A percentile compares a stretch with the other conserved stretches of the same genome.
Conservation (phyloP, 805 yeast genomes). For the Cyberlindnera maritima region DNA sequence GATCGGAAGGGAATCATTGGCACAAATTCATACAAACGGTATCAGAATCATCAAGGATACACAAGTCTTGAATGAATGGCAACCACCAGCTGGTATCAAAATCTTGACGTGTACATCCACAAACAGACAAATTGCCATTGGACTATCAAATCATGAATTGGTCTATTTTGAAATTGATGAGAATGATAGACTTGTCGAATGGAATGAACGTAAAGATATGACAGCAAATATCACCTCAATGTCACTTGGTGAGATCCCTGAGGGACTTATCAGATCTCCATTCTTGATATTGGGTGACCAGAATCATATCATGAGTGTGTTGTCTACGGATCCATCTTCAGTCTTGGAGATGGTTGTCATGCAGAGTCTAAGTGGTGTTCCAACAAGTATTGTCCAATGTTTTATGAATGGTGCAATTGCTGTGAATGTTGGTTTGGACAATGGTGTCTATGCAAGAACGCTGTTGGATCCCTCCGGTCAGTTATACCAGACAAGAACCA, state of each 20-base stretch:
- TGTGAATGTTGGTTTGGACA: conserved; percentile 78
- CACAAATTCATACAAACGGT: conserved; percentile 74
- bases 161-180: conserved; percentile 80
- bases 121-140: conserved; percentile 64
- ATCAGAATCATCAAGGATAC: conserved; percentile 51
- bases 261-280: conserved; percentile 46
- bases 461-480: conserved; percentile 62
- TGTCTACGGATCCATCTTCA: conserved; percentile 57
- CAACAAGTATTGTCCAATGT: conserved; percentile 37
- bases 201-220: conserved; percentile 57
- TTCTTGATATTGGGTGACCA: conserved; percentile 69
- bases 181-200: conserved; percentile 67
- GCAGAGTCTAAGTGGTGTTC: conserved; percentile 59
- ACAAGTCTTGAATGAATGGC: conserved; percentile 55
- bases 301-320: conserved; percentile 65
- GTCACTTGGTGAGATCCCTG: conserved; percentile 46
- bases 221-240: conserved; percentile 46
- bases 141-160: conserved; percentile 68
- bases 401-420: conserved; percentile 26
- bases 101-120: conserved; percentile 62
- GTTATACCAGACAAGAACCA: conserved; percentile 58
- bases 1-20: conserved; percentile 58
- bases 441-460: conserved; percentile 75
- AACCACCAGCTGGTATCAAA: conserved; percentile 73
- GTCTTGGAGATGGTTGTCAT: conserved; percentile 60